phyloP scores from a whole-genome alignment of 495 filamentous ascomycete species.

The Hyaloscypha bicolor region DNA sequence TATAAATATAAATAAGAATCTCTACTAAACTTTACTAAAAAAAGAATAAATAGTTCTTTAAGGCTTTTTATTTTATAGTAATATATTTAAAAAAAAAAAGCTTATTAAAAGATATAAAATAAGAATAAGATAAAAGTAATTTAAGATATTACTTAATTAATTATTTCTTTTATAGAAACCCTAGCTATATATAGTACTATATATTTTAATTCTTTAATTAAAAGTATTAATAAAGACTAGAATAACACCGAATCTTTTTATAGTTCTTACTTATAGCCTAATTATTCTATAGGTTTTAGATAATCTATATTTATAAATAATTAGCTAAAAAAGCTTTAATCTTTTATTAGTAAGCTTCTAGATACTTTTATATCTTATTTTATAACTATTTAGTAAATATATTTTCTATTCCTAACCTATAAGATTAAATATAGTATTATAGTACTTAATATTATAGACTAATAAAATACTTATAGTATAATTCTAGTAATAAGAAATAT shows the following conservation, averaged over 20 bases:
- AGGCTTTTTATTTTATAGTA: constrained; percentile 41
- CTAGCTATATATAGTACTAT: constrained; percentile 34
- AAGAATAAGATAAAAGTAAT: constrained; percentile 44
- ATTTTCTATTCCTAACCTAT: no score
- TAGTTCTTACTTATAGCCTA: constrained; percentile 42
- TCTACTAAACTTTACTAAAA: constrained; percentile 37
- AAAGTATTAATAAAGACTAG: constrained; percentile 34
- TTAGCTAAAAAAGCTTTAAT: constrained; percentile 43
- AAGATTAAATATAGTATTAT: no score
- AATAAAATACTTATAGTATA: no score
- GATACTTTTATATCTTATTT: constrained; percentile 37
- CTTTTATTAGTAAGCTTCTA: constrained; percentile 37
- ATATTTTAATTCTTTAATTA: constrained; percentile 35
- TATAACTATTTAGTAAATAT: constrained; percentile 35
- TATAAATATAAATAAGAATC: constrained; percentile 30
- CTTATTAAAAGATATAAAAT: constrained; percentile 34
- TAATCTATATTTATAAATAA: constrained; percentile 43
- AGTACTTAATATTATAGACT: no score
- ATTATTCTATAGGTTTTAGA: constrained; percentile 47
- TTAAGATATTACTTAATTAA: constrained; percentile 41
- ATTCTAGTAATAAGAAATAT: no score
- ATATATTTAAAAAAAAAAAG: constrained; percentile 36
- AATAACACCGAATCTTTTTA: constrained; percentile 38
- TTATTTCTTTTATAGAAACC: constrained; percentile 41
- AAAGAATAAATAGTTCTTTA: constrained; percentile 36